These are phyloP conservation scores for Colletotrichum eleusines DNA, from an alignment of 2,329 filamentous ascomycete species.

Conservation along the genomic window DNA sequence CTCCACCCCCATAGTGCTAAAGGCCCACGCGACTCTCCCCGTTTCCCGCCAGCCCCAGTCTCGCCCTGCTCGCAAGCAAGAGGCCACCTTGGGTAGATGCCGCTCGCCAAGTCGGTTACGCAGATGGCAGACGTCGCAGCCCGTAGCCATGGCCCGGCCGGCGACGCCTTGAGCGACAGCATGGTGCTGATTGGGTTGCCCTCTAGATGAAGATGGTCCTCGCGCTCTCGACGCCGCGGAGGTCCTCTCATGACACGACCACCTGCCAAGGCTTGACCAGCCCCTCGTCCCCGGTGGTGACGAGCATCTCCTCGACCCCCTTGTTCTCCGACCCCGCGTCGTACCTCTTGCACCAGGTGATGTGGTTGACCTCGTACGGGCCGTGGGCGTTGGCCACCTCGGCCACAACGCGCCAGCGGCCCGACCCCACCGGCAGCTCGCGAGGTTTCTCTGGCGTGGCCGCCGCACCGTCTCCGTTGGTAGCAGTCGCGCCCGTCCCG, in stretches of 20 bases:
- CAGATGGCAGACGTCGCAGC: neutral
- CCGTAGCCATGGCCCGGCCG: neutral
- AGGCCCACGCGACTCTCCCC: neutral
- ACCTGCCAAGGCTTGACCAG: conserved; percentile 86
- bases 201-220: neutral
- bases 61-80: neutral
- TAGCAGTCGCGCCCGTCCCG: conserved; percentile 30
- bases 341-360: conserved; percentile 85
- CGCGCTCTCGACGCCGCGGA: neutral
- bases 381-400: conserved; percentile 83
- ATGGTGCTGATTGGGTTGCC: neutral
- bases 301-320: conserved; percentile 81
- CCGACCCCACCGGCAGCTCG: conserved; percentile 9
- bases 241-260: conserved; percentile 39
- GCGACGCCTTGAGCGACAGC: neutral
- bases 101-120: neutral
- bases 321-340: conserved; percentile 71
- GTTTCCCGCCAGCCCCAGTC: neutral
- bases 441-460: conserved; percentile 36
- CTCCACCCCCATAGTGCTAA: no score
- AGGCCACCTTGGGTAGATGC: neutral
- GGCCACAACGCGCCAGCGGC: conserved; percentile 78
- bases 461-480: conserved; percentile 43
- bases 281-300: conserved; percentile 94
- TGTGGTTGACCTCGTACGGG: conserved; percentile 94